phyloP scores from a whole-genome alignment of 176 grass and related monocot genomes.

The Cymbopogon citratus region DNA sequence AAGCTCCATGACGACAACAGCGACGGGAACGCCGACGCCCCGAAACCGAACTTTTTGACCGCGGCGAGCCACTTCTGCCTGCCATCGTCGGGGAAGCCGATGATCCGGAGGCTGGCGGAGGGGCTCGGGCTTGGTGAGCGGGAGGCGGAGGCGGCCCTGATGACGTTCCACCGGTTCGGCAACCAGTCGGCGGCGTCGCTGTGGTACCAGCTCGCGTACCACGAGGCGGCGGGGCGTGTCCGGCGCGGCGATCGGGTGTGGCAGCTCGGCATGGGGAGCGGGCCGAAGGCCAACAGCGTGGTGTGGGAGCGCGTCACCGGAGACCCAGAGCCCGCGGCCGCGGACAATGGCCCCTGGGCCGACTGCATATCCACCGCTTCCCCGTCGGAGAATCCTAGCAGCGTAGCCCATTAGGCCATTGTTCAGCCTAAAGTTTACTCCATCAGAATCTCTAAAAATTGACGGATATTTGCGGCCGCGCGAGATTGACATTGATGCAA shows the following conservation, averaged over 20 bases:
- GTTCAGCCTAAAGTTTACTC: no score
- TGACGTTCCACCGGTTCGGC: constrained; percentile 66
- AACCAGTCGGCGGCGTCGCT: constrained; percentile 73
- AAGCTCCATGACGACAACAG: neutral
- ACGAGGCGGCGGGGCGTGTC: constrained; percentile 45
- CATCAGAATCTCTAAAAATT: neutral
- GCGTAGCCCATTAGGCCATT: neutral
- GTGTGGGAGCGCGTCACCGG: constrained; percentile 14
- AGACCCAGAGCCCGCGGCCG: neutral
- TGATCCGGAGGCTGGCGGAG: constrained; percentile 48
- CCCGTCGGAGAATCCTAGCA: neutral
- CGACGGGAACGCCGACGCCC: neutral
- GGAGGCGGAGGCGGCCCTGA: constrained; percentile 54
- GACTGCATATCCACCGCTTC: constrained; percentile 8
- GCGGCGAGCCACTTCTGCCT: constrained; percentile 48
- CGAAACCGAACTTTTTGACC: constrained; percentile 39
- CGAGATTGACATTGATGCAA: neutral
- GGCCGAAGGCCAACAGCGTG: constrained; percentile 17
- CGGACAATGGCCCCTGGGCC: neutral
- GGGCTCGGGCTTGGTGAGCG: constrained; percentile 41
- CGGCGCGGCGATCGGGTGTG: constrained; percentile 17
- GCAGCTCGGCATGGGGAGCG: constrained; percentile 25
- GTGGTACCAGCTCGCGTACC: constrained; percentile 71
- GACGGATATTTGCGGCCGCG: neutral
- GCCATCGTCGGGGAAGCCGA: constrained; percentile 49